Conservation (phyloP, 805 yeast genomes). For the Henningerozyma blattae region DNA sequence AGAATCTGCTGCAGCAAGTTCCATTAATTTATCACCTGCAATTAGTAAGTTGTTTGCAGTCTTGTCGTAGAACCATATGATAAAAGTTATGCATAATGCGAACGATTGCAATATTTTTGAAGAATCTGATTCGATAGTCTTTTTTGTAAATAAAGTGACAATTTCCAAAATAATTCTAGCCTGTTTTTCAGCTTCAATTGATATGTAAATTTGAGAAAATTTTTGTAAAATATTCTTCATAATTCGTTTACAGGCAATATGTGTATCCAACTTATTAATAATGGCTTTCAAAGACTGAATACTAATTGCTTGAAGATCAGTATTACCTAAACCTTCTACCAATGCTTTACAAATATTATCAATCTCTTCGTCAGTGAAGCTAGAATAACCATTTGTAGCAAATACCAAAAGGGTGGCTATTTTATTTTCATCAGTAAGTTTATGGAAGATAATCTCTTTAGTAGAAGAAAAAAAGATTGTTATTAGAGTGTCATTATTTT, state of each 20-base stretch:
- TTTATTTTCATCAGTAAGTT: conserved; percentile 23
- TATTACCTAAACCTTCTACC: conserved; percentile 24
- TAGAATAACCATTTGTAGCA: conserved; percentile 25
- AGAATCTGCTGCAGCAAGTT: conserved; percentile 34
- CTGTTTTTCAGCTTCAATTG: background rate
- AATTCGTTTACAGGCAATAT: conserved; percentile 24
- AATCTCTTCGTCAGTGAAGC: conserved; percentile 27
- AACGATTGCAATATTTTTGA: conserved; percentile 2
- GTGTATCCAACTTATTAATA: conserved; percentile 20
- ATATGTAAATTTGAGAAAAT: conserved; percentile 24
- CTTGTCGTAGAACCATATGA: conserved; percentile 24
- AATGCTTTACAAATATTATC: conserved; percentile 26
- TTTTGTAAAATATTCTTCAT: conserved; percentile 36
- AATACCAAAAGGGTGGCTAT: conserved; percentile 34
- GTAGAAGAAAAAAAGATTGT: conserved; percentile 29
- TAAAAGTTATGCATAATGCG: conserved; percentile 24
- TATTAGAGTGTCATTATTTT: conserved; percentile 19
- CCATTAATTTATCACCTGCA: conserved; percentile 35
- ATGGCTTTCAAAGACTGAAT: conserved; percentile 55
- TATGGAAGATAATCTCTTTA: conserved; percentile 12
- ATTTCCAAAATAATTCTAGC: conserved; percentile 3
- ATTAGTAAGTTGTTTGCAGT: conserved; percentile 21
- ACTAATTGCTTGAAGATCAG: conserved; percentile 29
- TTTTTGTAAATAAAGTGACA: conserved; percentile 33
- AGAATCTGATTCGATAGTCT: conserved; percentile 16